Conservation (phyloP, 2,329 filamentous ascomycete species). For the Juglanconis oblonga region DNA sequence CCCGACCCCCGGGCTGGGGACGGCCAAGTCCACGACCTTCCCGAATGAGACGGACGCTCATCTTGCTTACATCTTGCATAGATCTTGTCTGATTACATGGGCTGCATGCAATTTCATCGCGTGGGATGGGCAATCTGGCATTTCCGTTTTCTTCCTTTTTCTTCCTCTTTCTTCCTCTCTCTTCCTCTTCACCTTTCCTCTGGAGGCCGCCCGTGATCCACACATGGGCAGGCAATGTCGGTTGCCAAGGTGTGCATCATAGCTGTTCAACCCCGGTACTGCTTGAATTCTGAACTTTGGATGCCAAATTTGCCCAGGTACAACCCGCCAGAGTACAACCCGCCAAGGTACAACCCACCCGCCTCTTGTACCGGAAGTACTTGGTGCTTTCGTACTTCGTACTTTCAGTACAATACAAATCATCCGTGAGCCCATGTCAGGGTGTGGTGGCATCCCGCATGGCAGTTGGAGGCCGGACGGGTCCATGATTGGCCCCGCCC, state of each 20-base stretch:
- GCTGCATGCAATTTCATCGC: slow-evolving; percentile 11
- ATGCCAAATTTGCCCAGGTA: too few species aligned
- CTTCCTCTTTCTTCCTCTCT: background rate
- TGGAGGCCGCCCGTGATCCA: slow-evolving; percentile 13
- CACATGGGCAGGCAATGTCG: background rate
- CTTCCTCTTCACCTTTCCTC: too few species aligned
- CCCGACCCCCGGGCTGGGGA: too few species aligned
- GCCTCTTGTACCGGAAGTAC: too few species aligned
- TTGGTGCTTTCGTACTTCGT: too few species aligned
- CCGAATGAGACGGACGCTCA: background rate
- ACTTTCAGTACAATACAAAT: too few species aligned
- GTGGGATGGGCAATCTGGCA: background rate
- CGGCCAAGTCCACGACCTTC: background rate
- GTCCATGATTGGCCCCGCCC: background rate
- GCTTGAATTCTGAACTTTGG: too few species aligned
- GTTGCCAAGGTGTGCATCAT: background rate
- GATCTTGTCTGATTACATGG: slow-evolving; percentile 14
- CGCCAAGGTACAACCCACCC: too few species aligned
- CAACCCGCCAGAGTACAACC: too few species aligned
- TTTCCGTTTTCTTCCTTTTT: background rate
- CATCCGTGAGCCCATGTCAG: too few species aligned
- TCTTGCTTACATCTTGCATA: slow-evolving; percentile 14
- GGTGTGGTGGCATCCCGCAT: slow-evolving; percentile 1
- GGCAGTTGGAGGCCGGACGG: background rate
- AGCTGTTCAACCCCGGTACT: too few species aligned